These are phyloP conservation scores for Cucurbita pepo DNA, from an alignment of 306 rosid species.

Conservation along the genomic window DNA sequence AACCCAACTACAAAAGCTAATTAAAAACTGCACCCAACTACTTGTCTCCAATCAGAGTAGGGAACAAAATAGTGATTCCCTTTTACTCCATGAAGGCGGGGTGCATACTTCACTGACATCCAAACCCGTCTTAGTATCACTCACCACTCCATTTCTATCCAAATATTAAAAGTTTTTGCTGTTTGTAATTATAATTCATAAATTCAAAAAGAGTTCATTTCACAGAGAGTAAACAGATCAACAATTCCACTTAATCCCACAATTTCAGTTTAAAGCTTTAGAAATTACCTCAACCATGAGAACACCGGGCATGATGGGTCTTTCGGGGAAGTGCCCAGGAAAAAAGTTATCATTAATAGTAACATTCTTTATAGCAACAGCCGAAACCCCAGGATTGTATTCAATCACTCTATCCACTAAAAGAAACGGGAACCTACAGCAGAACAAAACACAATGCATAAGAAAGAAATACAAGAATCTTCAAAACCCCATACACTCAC, in stretches of 20 bases:
- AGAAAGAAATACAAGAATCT: not conserved
- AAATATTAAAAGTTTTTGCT: not conserved
- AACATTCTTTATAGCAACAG: slow-evolving; percentile 37
- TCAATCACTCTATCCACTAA: slow-evolving; percentile 75
- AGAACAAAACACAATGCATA: not conserved
- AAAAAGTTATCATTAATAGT: slow-evolving; percentile 86
- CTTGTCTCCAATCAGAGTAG: not conserved
- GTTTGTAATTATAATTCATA: not conserved
- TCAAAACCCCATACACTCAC: not conserved
- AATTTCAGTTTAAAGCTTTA: not conserved
- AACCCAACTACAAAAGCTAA: not conserved
- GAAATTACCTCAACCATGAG: slow-evolving; percentile 73
- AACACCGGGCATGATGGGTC: slow-evolving; percentile 97
- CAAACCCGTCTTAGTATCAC: not conserved
- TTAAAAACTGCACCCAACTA: not conserved
- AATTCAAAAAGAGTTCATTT: not conserved
- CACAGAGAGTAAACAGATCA: not conserved
- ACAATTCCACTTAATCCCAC: not conserved
- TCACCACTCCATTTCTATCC: not conserved
- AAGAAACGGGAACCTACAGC: slow-evolving; percentile 75
- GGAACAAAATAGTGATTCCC: not conserved
- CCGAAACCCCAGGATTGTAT: slow-evolving; percentile 27
- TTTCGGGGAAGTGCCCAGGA: slow-evolving; percentile 95
- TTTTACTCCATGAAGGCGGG: not conserved
- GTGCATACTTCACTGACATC: not conserved